Base-by-base conservation (phyloP, 768 basidiomycete genomes). In the Tremella fuciformis region DNA sequence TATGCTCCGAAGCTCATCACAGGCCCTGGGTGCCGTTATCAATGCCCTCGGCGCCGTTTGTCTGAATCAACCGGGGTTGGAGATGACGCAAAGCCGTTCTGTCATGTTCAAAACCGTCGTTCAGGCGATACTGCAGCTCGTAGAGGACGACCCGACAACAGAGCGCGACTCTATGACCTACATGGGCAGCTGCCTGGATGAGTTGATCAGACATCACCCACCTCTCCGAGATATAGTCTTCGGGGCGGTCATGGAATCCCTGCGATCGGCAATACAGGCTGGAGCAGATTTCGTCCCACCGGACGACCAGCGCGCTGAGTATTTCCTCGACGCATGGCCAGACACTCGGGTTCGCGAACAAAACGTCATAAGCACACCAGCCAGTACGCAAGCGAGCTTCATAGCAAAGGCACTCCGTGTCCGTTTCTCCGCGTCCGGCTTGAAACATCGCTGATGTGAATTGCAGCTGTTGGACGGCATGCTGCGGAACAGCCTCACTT, bases 41-140 rank as follows among this genome's bases (percentile, higher is more conserved):
- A 93, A 94, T 67, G 96, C 93, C 16, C 85, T 99, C 53, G 94
- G 96, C 34, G 96, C 96, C 0, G 80, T 99, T 26, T 99, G 96
- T 73, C 83, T 99, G 48, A 99, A 99, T 68, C 86, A 90, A 66
- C 81, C 82, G 9, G 96, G 96, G 2, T 86, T 92, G 70, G 83
- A 88, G 22, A 86, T 89, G 67, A 84, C 97, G 34, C 86, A 88
- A 24, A 88, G 89, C 2, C 84, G 83, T 60, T 85, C 97, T 69
- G 89, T 98, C 65, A 85, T 98, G 50, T 87, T 98, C 73, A 81
- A 84, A 8, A 85, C 78, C 88, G 88, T 7, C 90, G 88, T 13
- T 25, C 87, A 90, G 63, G 82, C 83, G 40, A 88, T 91, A 74
- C 80, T 90, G 63, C 42, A 22, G 7, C 22, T 46, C n/a, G 8